Percentiles rank a stretch among this genome's conserved stretches.
Conservation (phyloP, 2,329 filamentous ascomycete species). For the Calonectria leucothoes region DNA sequence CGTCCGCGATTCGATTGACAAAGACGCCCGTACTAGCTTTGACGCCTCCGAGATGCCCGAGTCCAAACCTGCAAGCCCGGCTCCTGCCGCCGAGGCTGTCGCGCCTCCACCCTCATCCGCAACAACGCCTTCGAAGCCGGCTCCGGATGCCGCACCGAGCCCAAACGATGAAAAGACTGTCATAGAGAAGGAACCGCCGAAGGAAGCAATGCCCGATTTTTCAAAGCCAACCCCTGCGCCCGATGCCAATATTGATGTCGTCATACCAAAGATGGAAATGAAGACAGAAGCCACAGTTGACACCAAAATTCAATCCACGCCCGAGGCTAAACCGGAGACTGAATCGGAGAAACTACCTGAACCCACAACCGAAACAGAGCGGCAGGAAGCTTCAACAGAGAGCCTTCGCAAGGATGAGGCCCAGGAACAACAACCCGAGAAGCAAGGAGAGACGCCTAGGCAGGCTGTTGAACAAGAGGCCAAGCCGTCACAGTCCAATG, state of each 20-base stretch:
- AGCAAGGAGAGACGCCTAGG: constrained; percentile 1
- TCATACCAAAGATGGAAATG: neutral
- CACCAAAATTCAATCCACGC: neutral
- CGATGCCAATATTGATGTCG: neutral
- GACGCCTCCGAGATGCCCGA: constrained; percentile 29
- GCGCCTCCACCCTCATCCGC: constrained; percentile 8
- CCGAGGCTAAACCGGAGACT: neutral
- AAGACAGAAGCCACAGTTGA: neutral
- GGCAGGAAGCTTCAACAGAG: neutral
- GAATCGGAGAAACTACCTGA: neutral
- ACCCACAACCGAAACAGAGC: neutral
- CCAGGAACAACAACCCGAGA: neutral
- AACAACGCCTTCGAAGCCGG: neutral
- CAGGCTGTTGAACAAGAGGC: neutral
- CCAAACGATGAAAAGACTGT: neutral
- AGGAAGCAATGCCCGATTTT: constrained; percentile 18
- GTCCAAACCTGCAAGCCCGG: constrained; percentile 24
- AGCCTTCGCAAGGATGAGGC: neutral
- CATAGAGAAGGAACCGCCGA: neutral
- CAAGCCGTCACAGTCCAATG: constrained; percentile 14
- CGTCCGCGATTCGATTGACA: constrained; percentile 45
- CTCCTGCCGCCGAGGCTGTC: neutral
- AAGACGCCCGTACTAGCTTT: constrained; percentile 30
- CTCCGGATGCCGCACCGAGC: neutral
- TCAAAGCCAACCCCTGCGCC: constrained; percentile 20